Base-by-base conservation (phyloP, 352 stramenopile genomes). In the Globisporangium mamillatum region DNA sequence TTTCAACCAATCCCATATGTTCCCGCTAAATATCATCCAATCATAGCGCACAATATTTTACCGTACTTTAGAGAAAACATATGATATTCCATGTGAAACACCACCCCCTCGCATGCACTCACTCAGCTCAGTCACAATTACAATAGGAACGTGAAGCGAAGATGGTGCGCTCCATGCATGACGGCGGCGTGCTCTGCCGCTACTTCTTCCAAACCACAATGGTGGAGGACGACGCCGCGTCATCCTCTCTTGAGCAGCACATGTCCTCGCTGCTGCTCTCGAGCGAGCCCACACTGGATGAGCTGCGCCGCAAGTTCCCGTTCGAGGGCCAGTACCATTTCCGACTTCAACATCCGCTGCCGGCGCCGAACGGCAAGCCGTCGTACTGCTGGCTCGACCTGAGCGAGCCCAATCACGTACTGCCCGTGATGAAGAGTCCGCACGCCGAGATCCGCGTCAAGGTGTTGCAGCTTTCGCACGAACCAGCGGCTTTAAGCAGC, bases 131-230 rank as follows among this genome's bases (percentile, higher is more conserved):
- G 16, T 48, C 16, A 50, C 41, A n/a, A 50, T 50, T 20, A 50
- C 41, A 50, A 50, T 50, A 50, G 41, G 41, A 50, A 50, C 18
- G 41, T n/a, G 38, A 34, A 63, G 16, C 32, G 22, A 59, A 10
- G 18, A 70, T 70, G 65, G 65, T 46, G 1, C 44, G 64, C 34
- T 44, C n/a, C 41, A 27, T 8, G 36, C 29, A 16, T 29, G 25
- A 69, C 36, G 41, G 70, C 67, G 70, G 75, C 63, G 86, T 94
- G 71, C 77, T 94, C 63, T 94, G 86, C 60, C 84, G 80, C 66
- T 94, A 94, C 73, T 94, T 94, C 66, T 93, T 94, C 78, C 86
- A 92, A 74, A 70, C 83, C 55, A 91, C 83, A 75, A 69, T 88
- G 72, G 76, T 77, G 16, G 86, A 94, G 63, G 78, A 74, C 6